Conservation (phyloP, 2,329 filamentous ascomycete genomes). For the Venturia oleaginea region DNA sequence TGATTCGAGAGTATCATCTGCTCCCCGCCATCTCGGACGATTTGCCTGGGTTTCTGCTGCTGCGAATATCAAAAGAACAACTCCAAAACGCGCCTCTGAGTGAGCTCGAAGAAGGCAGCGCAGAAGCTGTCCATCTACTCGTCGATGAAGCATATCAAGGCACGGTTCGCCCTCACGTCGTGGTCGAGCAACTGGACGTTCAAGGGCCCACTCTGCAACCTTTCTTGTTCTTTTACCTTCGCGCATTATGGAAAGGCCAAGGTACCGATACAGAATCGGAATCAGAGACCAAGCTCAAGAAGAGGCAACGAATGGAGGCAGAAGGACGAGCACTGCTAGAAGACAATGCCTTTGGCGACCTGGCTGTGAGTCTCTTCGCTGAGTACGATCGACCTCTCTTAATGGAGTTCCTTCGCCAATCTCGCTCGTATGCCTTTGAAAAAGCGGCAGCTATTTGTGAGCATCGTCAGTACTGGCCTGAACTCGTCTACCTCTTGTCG, state of each 20-base stretch:
- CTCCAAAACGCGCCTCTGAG: conserved; percentile 53
- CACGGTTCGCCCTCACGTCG: conserved; percentile 66
- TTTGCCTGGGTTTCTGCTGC: conserved; percentile 76
- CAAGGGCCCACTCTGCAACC: conserved; percentile 51
- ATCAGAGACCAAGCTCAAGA: conserved; percentile 22
- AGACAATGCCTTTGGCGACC: conserved; percentile 61
- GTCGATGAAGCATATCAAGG: conserved; percentile 88
- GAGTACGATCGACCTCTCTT: conserved; percentile 70
- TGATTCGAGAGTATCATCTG: conserved; percentile 85
- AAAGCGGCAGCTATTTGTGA: conserved; percentile 72
- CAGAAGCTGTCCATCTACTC: conserved; percentile 75
- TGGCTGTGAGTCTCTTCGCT: conserved; percentile 79
- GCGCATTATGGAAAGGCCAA: conserved; percentile 73
- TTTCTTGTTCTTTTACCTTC: conserved; percentile 89
- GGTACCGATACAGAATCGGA: conserved; percentile 37
- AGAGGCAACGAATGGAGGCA: conserved; percentile 19
- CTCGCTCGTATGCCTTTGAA: conserved; percentile 82
- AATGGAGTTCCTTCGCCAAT: conserved; percentile 78
- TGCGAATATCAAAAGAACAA: conserved; percentile 70
- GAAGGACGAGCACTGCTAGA: conserved; percentile 66
- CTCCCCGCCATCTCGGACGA: conserved; percentile 83
- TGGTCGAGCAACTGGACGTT: conserved; percentile 63
- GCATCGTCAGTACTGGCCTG: conserved; percentile 68
- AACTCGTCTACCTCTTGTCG: conserved; percentile 81
- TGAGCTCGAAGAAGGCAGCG: conserved; percentile 70